These are phyloP conservation scores for Suillus placidus DNA, from an alignment of 768 basidiomycete species.

Conservation along the genomic window DNA sequence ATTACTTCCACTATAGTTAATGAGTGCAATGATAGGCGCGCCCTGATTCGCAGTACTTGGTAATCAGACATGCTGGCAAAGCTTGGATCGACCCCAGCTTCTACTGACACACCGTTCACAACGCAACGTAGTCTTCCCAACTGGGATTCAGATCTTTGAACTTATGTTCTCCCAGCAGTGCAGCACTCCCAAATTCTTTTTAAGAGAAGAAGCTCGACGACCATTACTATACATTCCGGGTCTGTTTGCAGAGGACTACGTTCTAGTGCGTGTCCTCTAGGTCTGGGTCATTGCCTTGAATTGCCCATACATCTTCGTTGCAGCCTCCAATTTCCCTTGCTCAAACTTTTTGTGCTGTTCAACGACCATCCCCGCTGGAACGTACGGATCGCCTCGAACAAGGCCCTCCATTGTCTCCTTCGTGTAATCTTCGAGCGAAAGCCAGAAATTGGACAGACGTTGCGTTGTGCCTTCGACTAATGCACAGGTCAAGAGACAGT, in stretches of 20 bases:
- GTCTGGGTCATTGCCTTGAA: conserved; percentile 1
- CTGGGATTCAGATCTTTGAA: too few relatives aligned
- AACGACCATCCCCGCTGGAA: conserved; percentile 27
- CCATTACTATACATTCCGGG: not conserved
- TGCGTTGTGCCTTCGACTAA: conserved; percentile 55
- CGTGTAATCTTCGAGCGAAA: conserved; percentile 54
- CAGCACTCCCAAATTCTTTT: not conserved
- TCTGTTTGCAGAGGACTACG: too few relatives aligned
- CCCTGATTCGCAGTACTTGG: not conserved
- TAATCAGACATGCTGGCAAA: not conserved
- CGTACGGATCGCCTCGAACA: conserved; percentile 35
- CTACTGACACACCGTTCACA: not conserved
- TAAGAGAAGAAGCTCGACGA: not conserved
- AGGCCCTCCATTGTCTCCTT: conserved; percentile 41
- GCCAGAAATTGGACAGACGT: conserved; percentile 54
- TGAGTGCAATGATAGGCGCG: not conserved
- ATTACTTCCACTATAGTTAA: not conserved
- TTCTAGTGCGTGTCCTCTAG: not conserved
- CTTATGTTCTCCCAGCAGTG: not conserved
- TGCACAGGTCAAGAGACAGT: conserved; percentile 49
- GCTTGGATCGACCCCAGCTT: not conserved
- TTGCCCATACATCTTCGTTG: not conserved
- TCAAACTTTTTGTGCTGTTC: conserved; percentile 29
- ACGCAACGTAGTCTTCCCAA: not conserved
- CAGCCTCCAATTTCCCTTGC: conserved; percentile 31